phyloP scores from a whole-genome alignment of 164 flowering plant species.

The Tinospora cordifolia region DNA sequence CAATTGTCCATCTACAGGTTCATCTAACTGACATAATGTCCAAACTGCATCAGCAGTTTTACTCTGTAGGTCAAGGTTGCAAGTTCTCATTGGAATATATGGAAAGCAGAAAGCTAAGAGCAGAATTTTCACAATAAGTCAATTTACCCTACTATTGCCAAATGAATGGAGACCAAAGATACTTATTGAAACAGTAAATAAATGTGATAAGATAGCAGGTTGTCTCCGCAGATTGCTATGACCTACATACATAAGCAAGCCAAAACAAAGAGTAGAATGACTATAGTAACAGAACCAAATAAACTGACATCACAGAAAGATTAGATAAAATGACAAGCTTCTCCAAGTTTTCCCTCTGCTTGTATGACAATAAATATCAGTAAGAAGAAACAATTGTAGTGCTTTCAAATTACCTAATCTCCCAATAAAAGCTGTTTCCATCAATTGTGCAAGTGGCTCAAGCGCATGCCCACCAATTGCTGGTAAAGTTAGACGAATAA shows the following conservation, averaged over 20 bases:
- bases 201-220: not conserved
- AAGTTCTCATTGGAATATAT: not conserved
- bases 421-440: constrained; percentile 98
- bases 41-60: not conserved
- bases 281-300: not conserved
- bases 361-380: not conserved
- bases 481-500: constrained; percentile 69
- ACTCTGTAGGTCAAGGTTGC: not conserved
- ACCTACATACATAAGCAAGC: not conserved
- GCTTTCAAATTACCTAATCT: constrained; percentile 49
- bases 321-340: not conserved
- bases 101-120: too few relatives aligned
- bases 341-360: too few relatives aligned
- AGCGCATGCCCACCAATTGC: constrained; percentile 88
- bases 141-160: not conserved
- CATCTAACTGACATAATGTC: too few relatives aligned
- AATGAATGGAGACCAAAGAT: not conserved
- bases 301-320: not conserved
- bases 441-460: constrained; percentile 74
- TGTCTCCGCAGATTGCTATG: not conserved
- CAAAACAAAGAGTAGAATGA: not conserved
- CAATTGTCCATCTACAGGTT: too few relatives aligned
- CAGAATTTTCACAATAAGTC: too few relatives aligned
- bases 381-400: not conserved
- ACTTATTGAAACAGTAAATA: not conserved